Base-by-base conservation (phyloP, 805 yeast species). In the Saccharomycodes ludwigii region DNA sequence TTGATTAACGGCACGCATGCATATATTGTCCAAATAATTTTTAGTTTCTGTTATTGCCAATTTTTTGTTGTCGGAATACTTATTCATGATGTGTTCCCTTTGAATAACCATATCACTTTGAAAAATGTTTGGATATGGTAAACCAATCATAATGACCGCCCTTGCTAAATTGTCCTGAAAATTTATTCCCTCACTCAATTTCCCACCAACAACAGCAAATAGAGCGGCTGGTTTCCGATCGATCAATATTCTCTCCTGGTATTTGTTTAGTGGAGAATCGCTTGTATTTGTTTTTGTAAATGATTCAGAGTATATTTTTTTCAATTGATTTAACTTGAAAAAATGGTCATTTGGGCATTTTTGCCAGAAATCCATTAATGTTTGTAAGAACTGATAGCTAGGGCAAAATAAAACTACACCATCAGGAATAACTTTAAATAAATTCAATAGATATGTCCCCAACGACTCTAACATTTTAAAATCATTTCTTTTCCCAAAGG, bases 1-100 rank as follows among this genome's bases (percentile, higher is more conserved):
- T 52, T 86, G 97, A 48, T 86, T 86, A 1, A 86, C 84, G 0
- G 94, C 80, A 32, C 85, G 71, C 91, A 88, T 79, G 47, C 95
- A 85, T 5, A 83, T 59, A 44, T 81, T 83, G 42, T 85, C 94
- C 44, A 81, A 78, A 44, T 72, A 83, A 20, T 66, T 68, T 18
- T 61, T 58, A 1, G 76, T 60, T 3, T 65, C 68, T 6, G 46
- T 54, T 21, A 48, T 48, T 0, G 86, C 81, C 17, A 61, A 61
- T 16, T 47, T 40, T 8, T 34, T 40, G 4, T 50, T 50, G 14
- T 48, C 54, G 2, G 65, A n/a, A 1, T 73, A 64, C 24, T 57
- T 58, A 2, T 55, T 47, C 41, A 78, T 83, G 22, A 86, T 67
- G 44, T 66, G 82, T 18, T 68, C 65, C 40, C 75, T 61, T 47